A percentile compares a stretch with the other conserved stretches of the same genome.
Evolutionary conservation across 2,329 filamentous ascomycete genomes (phyloP).

Genomic region (Ceratocystis albifundus): DNA sequence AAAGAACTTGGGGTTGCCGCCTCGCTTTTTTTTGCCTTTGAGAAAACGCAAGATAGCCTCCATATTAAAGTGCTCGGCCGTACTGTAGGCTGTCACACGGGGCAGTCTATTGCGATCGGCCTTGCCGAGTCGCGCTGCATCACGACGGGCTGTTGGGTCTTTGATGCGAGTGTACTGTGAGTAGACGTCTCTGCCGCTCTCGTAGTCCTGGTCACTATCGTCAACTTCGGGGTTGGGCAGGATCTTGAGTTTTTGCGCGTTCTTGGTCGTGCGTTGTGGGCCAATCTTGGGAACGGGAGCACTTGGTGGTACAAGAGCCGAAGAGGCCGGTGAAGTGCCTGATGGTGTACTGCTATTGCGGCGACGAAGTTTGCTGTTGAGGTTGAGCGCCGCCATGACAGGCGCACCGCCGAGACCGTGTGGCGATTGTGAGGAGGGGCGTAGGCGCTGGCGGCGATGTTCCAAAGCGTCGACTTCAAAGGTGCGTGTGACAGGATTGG

Average conservation of each 20-base stretch:
- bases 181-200: slow-evolving; percentile 90
- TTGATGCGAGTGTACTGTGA: slow-evolving; percentile 97
- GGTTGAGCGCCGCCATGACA: slow-evolving; percentile 56
- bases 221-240: slow-evolving; percentile 78
- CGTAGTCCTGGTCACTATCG: slow-evolving; percentile 68
- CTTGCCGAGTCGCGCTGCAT: slow-evolving; percentile 86
- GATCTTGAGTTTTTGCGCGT: slow-evolving; percentile 93
- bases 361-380: slow-evolving; percentile 73
- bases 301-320: slow-evolving; percentile 29
- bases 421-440: slow-evolving; percentile 28
- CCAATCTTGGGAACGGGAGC: slow-evolving; percentile 58
- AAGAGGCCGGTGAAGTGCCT: slow-evolving; percentile 42
- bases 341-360: slow-evolving; percentile 52
- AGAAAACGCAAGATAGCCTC: slow-evolving; percentile 82
- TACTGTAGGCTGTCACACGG: slow-evolving; percentile 92
- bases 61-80: slow-evolving; percentile 80
- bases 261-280: slow-evolving; percentile 88
- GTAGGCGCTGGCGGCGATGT: slow-evolving; percentile 31
- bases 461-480: slow-evolving; percentile 40
- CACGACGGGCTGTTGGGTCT: slow-evolving; percentile 80
- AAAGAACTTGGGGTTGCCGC: slow-evolving; percentile 79
- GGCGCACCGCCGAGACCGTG: slow-evolving; percentile 33
- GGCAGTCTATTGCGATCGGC: slow-evolving; percentile 79
- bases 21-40: slow-evolving; percentile 70
- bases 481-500: slow-evolving; percentile 52